Percentiles rank a stretch among this genome's conserved stretches.
These are phyloP conservation scores for Odonthalia washingtoniensis DNA, from an alignment of 31 red algal genomes.

Conservation along the genomic window DNA sequence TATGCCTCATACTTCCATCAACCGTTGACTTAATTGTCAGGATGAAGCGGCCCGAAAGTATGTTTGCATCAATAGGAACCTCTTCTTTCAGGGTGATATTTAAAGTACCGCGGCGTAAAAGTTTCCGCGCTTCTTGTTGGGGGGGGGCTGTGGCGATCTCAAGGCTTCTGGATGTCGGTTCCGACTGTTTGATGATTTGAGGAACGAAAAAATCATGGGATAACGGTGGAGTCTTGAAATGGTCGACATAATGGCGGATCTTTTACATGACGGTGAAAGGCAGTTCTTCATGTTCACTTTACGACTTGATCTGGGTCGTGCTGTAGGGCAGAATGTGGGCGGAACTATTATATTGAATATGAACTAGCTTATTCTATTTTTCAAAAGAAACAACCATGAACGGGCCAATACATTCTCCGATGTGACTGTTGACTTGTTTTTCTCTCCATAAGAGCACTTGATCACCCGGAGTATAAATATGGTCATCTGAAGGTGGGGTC, in stretches of 20 bases:
- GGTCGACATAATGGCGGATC: not conserved
- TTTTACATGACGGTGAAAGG: not conserved
- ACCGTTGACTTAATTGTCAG: constrained; percentile 51
- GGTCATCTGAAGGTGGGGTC: not conserved
- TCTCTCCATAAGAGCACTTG: constrained; percentile 18
- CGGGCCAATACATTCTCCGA: constrained; percentile 17
- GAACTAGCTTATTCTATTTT: not conserved
- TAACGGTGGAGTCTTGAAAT: not conserved
- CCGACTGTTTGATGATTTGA: constrained; percentile 19
- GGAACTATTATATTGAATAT: not conserved
- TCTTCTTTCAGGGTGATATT: constrained; percentile 39
- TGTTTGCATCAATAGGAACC: constrained; percentile 43
- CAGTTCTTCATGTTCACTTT: not conserved
- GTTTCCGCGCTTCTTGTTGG: constrained; percentile 7
- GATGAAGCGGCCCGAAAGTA: constrained; percentile 45
- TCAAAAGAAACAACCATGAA: not conserved
- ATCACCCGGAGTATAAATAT: not conserved
- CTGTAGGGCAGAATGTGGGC: not conserved
- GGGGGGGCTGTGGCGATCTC: constrained; percentile 12
- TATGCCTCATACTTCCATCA: constrained; percentile 22
- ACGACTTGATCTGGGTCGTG: not conserved
- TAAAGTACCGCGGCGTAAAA: constrained; percentile 36
- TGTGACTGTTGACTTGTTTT: not conserved
- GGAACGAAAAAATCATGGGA: constrained; percentile 5
- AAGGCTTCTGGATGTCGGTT: constrained; percentile 6